Evolutionary conservation across 495 filamentous ascomycete species (phyloP).

Genomic region (Lasiosphaeriaceae sp.): DNA sequence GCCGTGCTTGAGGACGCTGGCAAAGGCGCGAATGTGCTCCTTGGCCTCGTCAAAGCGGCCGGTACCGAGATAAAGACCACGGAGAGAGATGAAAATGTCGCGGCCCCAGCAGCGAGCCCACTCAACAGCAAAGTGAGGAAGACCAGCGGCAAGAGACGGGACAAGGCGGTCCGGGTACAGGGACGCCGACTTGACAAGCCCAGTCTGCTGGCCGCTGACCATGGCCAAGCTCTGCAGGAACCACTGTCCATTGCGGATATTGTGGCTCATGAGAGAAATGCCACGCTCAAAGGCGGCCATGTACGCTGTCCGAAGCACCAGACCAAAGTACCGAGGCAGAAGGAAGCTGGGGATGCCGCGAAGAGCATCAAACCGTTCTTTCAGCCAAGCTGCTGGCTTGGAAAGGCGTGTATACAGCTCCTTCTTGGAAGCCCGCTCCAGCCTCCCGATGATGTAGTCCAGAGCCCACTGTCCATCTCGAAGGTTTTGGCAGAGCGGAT

Average conservation of each 20-base stretch:
- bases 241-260: constrained; percentile 72
- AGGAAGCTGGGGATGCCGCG: constrained; percentile 81
- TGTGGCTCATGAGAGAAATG: constrained; percentile 70
- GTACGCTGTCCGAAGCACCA: constrained; percentile 84
- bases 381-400: constrained; percentile 71
- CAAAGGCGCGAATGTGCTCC: constrained; percentile 94
- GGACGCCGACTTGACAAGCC: constrained; percentile 82
- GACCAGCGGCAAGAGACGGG: constrained; percentile 83
- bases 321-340: constrained; percentile 86
- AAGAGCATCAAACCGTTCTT: constrained; percentile 78
- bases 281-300: constrained; percentile 73
- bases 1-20: constrained; percentile 93
- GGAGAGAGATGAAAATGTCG: constrained; percentile 92
- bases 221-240: constrained; percentile 84
- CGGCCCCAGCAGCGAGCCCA: constrained; percentile 98
- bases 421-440: constrained; percentile 66
- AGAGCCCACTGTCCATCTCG: constrained; percentile 92
- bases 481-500: constrained; percentile 88
- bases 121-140: constrained; percentile 90
- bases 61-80: constrained; percentile 84
- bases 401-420: constrained; percentile 55
- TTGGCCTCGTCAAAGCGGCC: constrained; percentile 82
- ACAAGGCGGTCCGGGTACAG: constrained; percentile 81
- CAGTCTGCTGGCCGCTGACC: constrained; percentile 86
- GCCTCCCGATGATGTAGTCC: constrained; percentile 75